Evolutionary conservation across 768 basidiomycete genomes (phyloP), one percentile per base, ranked within the genome.

Genomic region (Suillus discolor): DNA sequence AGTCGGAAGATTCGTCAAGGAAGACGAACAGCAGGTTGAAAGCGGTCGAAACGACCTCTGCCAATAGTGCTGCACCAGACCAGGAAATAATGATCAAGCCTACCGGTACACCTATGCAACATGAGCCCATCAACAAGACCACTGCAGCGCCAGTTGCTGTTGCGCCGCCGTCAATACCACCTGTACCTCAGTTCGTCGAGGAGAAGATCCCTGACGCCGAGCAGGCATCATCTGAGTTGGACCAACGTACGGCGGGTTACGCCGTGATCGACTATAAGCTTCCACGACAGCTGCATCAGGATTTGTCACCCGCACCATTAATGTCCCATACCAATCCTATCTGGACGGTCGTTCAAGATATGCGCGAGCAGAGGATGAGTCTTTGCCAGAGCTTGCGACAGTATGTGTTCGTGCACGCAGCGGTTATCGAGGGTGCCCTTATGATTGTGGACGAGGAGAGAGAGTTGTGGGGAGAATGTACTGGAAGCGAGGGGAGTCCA

Each of bases 301-400:
- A 79, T 34, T 70, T 74, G 49, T 85, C 85, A 15, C 92, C 94
- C 4, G 83, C 83, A 20, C 79, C 82, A 54, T 77, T 93, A 66
- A 87, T 87, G 53, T 80, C 82, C 42, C 87, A 90, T 67, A 82
- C 84, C 39, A 90, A 94, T 57, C 97, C 97, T 4, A 85, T 97
- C 47, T 88, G 84, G 74, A 84, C 88, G 63, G 85, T 97, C 1
- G 82, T 98, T 61, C 94, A 96, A 77, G 93, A 96, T 73, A 94
- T 99, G 90, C 85, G 97, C 54, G 90, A 96, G 76, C 96, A 98
- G 79, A 83, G 97, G 62, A 99, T 99, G 97, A 95, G 93, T 72
- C 78, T 97, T 67, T 97, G 96, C 74, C 96, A 97, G 81, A 97
- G 92, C 75, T 79, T 96, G 73, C 82, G 96, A 65, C 97, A 99